Percentiles rank a stretch among this genome's conserved stretches.
These are phyloP conservation scores for Saccharomyces hybrid DNA, from an alignment of 1,139 yeast species.

Conservation along the genomic window DNA sequence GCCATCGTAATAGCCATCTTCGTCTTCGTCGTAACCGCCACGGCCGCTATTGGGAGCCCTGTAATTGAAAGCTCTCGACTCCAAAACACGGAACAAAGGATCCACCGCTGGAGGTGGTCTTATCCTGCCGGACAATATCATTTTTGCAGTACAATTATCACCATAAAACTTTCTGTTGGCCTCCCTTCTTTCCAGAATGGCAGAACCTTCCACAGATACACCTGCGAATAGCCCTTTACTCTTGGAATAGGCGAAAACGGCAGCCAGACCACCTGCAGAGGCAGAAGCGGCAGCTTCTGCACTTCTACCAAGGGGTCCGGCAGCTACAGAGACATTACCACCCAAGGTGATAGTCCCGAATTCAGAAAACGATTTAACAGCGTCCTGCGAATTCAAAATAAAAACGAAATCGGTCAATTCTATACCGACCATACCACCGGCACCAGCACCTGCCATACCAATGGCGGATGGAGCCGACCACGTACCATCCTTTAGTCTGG, in stretches of 20 bases:
- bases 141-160: constrained; percentile 73
- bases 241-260: constrained; percentile 88
- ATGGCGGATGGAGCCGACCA: constrained; percentile 99
- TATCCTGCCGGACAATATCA: constrained; percentile 74
- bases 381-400: constrained; percentile 75
- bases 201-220: constrained; percentile 93
- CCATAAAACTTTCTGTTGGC: constrained; percentile 96
- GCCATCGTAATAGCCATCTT: constrained; percentile 28
- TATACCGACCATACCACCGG: constrained; percentile 96
- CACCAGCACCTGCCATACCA: constrained; percentile 96
- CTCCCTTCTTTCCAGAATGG: constrained; percentile 89
- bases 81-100: constrained; percentile 76
- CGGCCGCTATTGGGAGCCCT: constrained; percentile 43
- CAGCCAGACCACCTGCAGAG: constrained; percentile 78
- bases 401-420: constrained; percentile 95
- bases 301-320: constrained; percentile 95
- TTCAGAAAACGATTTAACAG: constrained; percentile 92
- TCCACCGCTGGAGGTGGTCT: constrained; percentile 95
- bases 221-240: constrained; percentile 97
- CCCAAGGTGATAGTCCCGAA: constrained; percentile 92
- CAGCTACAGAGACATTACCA: constrained; percentile 94
- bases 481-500: constrained; percentile 84
- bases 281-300: constrained; percentile 99
- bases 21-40: constrained; percentile 51
- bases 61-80: constrained; percentile 74